These are phyloP conservation scores for Cylindrotheca fusiformis DNA, from an alignment of 108 stramenopile genomes.

Conservation along the genomic window DNA sequence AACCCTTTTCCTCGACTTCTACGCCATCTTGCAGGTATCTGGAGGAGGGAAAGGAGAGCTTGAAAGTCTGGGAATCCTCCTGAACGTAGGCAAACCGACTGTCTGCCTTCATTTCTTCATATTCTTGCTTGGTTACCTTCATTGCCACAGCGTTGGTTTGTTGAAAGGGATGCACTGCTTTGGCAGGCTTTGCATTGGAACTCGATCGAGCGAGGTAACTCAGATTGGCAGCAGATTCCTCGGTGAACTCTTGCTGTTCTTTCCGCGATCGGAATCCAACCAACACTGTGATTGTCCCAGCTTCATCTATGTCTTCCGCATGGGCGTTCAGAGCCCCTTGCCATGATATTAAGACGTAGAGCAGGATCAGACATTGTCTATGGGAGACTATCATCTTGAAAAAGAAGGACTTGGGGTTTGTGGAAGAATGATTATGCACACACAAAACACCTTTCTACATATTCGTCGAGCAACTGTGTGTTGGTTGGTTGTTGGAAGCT, in stretches of 20 bases:
- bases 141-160: conserved; percentile 7
- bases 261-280: background rate
- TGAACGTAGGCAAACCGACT: background rate
- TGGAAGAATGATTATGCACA: too few species aligned
- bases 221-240: background rate
- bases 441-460: too few species aligned
- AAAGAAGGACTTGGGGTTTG: too few species aligned
- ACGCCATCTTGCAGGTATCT: background rate
- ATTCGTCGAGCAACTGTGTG: too few species aligned
- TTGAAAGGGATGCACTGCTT: background rate
- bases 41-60: background rate
- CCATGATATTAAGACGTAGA: too few species aligned
- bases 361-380: too few species aligned
- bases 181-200: background rate
- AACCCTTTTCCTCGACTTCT: background rate
- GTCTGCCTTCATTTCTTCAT: conserved; percentile 4
- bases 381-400: too few species aligned
- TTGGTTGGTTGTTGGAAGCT: too few species aligned
- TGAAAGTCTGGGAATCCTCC: background rate
- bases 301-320: too few species aligned
- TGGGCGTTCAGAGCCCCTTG: too few species aligned
- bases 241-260: background rate
- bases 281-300: background rate
- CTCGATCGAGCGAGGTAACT: background rate
- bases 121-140: background rate